Evolutionary conservation across 2,329 filamentous ascomycete species (phyloP).

Genomic region (Venturia aucupariae): DNA sequence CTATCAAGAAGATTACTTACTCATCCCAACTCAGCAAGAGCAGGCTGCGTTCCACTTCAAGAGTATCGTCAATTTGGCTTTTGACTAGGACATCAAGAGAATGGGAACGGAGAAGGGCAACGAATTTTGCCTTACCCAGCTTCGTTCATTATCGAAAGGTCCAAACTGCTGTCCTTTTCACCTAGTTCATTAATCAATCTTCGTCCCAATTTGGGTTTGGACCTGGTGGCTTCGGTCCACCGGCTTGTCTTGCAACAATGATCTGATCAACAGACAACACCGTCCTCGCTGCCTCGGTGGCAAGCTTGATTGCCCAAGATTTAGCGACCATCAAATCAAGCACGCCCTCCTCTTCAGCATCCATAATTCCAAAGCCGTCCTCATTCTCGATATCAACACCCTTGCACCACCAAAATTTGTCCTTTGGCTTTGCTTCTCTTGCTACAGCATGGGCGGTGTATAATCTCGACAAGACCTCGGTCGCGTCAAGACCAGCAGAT

Average conservation of each 20-base stretch:
- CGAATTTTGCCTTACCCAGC: not conserved
- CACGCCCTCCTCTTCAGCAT: conserved; percentile 81
- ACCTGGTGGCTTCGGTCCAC: conserved; percentile 91
- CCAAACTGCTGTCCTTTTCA: not conserved
- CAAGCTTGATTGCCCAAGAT: conserved; percentile 94
- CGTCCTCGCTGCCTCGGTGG: conserved; percentile 87
- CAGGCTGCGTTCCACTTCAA: not conserved
- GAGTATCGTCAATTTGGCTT: too few species aligned
- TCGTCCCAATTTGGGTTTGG: conserved; percentile 77
- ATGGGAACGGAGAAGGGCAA: not conserved
- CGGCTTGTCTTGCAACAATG: conserved; percentile 94
- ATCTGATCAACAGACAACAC: conserved; percentile 97
- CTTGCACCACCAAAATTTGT: conserved; percentile 75
- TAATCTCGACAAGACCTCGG: conserved; percentile 84
- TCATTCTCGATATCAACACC: conserved; percentile 92
- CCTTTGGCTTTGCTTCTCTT: conserved; percentile 32
- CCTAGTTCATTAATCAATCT: conserved; percentile 32
- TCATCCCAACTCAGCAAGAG: not conserved
- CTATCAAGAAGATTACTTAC: not conserved
- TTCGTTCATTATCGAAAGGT: not conserved
- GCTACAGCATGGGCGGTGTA: conserved; percentile 78
- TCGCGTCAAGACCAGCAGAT: conserved; percentile 90
- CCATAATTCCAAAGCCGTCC: conserved; percentile 68
- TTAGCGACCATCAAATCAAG: conserved; percentile 87
- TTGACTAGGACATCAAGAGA: too few species aligned